A percentile compares a stretch with the other conserved stretches of the same genome.
Evolutionary conservation across 176 grass and related monocot species (phyloP).

Genomic region (Sorghum bicolor): Sorghum_bicolor_NCBIv3 NC_012870.2:71958501-71959000

Average conservation of each 20-base stretch:
- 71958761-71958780: background rate
- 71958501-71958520: no score
- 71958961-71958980: background rate
- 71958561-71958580: no score
- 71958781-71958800: constrained; percentile 13
- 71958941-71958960: background rate
- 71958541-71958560: no score
- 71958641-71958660: no score
- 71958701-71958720: background rate
- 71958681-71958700: background rate
- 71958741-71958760: background rate
- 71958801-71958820: background rate
- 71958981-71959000: background rate
- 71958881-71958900: background rate
- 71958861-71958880: background rate
- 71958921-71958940: no score
- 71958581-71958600: no score
- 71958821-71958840: constrained; percentile 27
- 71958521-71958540: no score
- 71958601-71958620: no score
- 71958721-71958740: no score
- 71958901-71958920: background rate
- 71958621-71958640: no score
- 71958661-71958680: background rate
- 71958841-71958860: background rate